Conservation (phyloP, 176 grass and related monocot genomes). For the Aegilops speltoides region DNA sequence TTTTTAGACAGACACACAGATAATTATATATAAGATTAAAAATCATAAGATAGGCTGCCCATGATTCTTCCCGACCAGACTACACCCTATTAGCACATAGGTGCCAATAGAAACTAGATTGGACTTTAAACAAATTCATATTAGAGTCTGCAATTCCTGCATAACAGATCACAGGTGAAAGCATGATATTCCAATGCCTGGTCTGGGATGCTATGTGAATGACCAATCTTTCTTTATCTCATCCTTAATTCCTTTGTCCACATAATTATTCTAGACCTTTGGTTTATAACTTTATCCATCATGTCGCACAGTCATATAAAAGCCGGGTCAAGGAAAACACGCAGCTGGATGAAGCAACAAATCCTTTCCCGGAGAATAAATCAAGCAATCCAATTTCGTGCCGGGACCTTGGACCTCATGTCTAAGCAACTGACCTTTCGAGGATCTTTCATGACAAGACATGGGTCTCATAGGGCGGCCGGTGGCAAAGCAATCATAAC, state of each 20-base stretch:
- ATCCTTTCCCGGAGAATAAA: not conserved
- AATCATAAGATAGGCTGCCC: not conserved
- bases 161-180: not conserved
- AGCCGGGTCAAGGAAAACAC: not conserved
- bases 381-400: not conserved
- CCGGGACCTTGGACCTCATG: not conserved
- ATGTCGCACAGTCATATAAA: not conserved
- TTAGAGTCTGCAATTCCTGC: not conserved
- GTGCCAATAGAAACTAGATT: not conserved
- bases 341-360: not conserved
- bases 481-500: too few species aligned
- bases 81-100: not conserved
- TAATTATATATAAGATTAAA: constrained; percentile 6
- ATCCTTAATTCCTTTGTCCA: not conserved
- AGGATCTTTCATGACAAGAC: too few species aligned
- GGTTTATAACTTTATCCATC: not conserved
- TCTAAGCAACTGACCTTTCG: not conserved
- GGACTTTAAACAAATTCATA: not conserved
- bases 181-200: not conserved
- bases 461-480: too few species aligned
- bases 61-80: not conserved
- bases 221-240: not conserved
- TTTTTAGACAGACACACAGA: not conserved
- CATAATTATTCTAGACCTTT: not conserved
- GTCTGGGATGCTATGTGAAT: not conserved